phyloP scores from a whole-genome alignment of 768 basidiomycete species.

The Russula earlei region DNA sequence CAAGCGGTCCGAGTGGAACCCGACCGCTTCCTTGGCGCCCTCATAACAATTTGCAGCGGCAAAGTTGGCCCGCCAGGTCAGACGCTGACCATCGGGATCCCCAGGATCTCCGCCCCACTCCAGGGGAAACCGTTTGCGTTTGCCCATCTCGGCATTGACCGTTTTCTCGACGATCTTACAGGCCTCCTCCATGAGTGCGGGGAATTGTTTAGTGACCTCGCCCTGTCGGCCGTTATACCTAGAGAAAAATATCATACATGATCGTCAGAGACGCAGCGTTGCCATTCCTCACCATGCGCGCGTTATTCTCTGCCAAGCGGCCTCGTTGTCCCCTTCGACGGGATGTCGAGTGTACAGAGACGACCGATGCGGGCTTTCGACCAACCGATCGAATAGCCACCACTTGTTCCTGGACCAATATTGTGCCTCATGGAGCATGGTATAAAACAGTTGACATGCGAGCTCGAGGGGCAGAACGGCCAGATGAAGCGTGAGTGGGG shows the following conservation, averaged over 20 bases:
- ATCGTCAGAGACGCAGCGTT: not conserved
- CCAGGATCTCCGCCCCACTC: slow-evolving; percentile 48
- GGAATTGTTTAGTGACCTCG: slow-evolving; percentile 47
- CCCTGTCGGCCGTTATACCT: slow-evolving; percentile 77
- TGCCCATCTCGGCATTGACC: slow-evolving; percentile 62
- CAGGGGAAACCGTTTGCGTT: slow-evolving; percentile 47
- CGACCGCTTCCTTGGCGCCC: slow-evolving; percentile 74
- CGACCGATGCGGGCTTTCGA: slow-evolving; percentile 79
- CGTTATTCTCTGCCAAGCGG: slow-evolving; percentile 61
- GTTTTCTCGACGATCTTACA: slow-evolving; percentile 58
- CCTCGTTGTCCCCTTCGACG: slow-evolving; percentile 28
- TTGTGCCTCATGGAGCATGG: slow-evolving; percentile 52
- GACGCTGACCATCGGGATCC: slow-evolving; percentile 11
- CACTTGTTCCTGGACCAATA: slow-evolving; percentile 68
- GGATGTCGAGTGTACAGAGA: slow-evolving; percentile 56
- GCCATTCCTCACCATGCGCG: slow-evolving; percentile 50
- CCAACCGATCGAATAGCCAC: slow-evolving; percentile 76
- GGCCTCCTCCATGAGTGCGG: slow-evolving; percentile 67
- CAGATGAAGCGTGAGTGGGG: slow-evolving; percentile 65
- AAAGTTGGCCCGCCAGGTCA: slow-evolving; percentile 69
- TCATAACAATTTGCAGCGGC: slow-evolving; percentile 81
- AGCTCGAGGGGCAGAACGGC: slow-evolving; percentile 65
- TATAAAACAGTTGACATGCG: slow-evolving; percentile 65
- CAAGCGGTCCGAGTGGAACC: slow-evolving; percentile 73
- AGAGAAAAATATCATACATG: not conserved